These are phyloP conservation scores for Coprinopsis strossmayeri DNA, from an alignment of 768 basidiomycete species.

Conservation along the genomic window DNA sequence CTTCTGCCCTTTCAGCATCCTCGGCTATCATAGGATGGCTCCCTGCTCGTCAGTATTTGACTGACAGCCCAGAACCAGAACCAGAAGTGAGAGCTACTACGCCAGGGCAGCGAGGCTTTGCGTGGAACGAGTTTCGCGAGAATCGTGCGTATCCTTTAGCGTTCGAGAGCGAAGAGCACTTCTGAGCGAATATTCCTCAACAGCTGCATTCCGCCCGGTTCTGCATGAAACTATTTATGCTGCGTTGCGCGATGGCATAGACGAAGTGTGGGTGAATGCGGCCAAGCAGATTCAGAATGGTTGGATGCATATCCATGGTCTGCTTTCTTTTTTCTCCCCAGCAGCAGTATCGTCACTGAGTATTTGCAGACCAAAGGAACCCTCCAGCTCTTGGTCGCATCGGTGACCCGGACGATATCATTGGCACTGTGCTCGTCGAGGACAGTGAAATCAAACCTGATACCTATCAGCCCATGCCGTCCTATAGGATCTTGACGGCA, in stretches of 20 bases:
- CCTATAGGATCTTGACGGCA: conserved; percentile 73
- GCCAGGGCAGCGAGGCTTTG: conserved; percentile 18
- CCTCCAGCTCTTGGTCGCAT: conserved; percentile 68
- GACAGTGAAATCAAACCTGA: conserved; percentile 58
- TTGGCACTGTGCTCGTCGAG: conserved; percentile 68
- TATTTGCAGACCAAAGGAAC: conserved; percentile 67
- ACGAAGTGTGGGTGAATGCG: conserved; percentile 59
- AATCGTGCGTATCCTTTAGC: conserved; percentile 46
- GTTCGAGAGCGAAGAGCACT: not conserved
- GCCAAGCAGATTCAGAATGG: conserved; percentile 63
- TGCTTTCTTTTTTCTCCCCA: conserved; percentile 3
- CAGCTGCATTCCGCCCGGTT: conserved; percentile 54
- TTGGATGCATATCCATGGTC: conserved; percentile 84
- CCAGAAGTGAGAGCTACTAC: not conserved
- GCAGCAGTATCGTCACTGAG: not conserved
- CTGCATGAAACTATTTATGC: conserved; percentile 55
- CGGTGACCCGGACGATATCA: conserved; percentile 80
- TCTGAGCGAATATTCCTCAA: not conserved
- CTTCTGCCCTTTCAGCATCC: not conserved
- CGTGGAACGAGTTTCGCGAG: conserved; percentile 64
- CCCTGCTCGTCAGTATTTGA: conserved; percentile 36
- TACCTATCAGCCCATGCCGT: conserved; percentile 80
- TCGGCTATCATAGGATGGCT: conserved; percentile 34
- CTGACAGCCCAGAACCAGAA: conserved; percentile 12
- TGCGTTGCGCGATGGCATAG: conserved; percentile 49